Percentiles rank a stretch among this genome's conserved stretches.
Evolutionary conservation across 805 yeast genomes (phyloP).

Genomic region (Candida anglica): DNA sequence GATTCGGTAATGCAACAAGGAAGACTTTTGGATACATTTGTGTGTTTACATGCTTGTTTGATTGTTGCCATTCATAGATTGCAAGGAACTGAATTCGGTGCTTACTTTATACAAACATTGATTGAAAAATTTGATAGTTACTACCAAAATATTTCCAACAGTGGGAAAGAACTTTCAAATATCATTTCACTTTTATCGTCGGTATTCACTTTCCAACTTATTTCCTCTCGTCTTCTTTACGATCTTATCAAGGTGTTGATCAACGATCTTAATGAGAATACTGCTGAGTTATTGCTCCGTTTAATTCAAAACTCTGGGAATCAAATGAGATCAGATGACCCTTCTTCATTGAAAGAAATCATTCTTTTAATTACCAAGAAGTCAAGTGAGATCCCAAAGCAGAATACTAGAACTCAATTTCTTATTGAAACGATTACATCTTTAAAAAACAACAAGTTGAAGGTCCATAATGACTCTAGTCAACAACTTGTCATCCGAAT

Average conservation of each 20-base stretch:
- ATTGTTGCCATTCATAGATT: constrained; percentile 69
- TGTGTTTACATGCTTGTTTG: constrained; percentile 74
- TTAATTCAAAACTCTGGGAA: constrained; percentile 75
- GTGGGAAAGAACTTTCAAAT: constrained; percentile 53
- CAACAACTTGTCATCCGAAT: constrained; percentile 52
- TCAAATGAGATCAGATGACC: constrained; percentile 87
- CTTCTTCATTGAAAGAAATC: constrained; percentile 77
- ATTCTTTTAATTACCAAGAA: constrained; percentile 53
- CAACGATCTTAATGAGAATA: constrained; percentile 56
- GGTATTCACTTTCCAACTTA: constrained; percentile 71
- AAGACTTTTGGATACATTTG: constrained; percentile 70
- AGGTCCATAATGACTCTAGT: constrained; percentile 47
- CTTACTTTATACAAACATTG: constrained; percentile 70
- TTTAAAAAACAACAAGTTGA: constrained; percentile 80
- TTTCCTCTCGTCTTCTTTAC: constrained; percentile 71
- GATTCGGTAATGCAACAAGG: constrained; percentile 63
- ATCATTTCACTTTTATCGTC: constrained; percentile 71
- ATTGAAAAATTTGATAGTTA: constrained; percentile 65
- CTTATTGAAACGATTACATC: constrained; percentile 81
- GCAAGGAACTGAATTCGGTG: constrained; percentile 89
- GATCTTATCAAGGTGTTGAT: constrained; percentile 63
- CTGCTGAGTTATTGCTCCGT: constrained; percentile 74
- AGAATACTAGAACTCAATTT: constrained; percentile 69
- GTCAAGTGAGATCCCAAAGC: constrained; percentile 27
- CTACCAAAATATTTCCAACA: constrained; percentile 20